These are phyloP conservation scores for Globisporangium heterothallicum DNA, from an alignment of 352 stramenopile species.

Conservation along the genomic window DNA sequence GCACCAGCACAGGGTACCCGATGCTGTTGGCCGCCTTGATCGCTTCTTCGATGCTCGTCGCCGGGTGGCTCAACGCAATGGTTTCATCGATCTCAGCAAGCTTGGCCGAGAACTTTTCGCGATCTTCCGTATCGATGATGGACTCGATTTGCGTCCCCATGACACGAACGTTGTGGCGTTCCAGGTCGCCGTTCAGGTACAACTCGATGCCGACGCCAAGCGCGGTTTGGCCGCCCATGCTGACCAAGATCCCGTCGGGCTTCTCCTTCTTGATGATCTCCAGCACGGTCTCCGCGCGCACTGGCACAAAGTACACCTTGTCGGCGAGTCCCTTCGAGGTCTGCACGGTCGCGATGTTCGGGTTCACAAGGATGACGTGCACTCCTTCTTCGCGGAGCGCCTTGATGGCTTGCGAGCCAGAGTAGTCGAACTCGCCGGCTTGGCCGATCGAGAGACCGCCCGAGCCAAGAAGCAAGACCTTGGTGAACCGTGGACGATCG, in stretches of 20 bases:
- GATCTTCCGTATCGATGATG: constrained; percentile 94
- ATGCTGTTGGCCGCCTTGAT: constrained; percentile 89
- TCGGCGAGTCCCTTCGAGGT: constrained; percentile 94
- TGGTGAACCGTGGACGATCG: constrained; percentile 80
- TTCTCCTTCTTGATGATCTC: constrained; percentile 75
- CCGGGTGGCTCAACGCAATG: constrained; percentile 87
- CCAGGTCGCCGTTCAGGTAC: constrained; percentile 69
- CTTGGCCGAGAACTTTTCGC: constrained; percentile 92
- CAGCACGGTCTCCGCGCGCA: constrained; percentile 88
- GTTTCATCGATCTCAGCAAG: constrained; percentile 93
- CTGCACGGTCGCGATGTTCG: constrained; percentile 99
- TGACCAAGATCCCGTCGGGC: constrained; percentile 90
- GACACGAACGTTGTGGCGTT: constrained; percentile 74
- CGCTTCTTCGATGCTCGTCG: constrained; percentile 88
- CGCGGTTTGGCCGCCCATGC: constrained; percentile 94
- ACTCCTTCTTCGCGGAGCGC: constrained; percentile 98
- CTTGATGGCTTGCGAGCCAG: constrained; percentile 96
- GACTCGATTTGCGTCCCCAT: constrained; percentile 92
- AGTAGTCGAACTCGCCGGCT: constrained; percentile 99
- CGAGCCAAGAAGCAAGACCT: constrained; percentile 95
- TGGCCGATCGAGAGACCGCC: constrained; percentile 98
- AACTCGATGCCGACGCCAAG: constrained; percentile 96
- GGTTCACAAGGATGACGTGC: constrained; percentile 98
- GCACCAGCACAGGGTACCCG: constrained; percentile 93
- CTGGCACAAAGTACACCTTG: constrained; percentile 97